Conservation (phyloP, 495 filamentous ascomycete genomes). For the Trichoderma orchidacearum region DNA sequence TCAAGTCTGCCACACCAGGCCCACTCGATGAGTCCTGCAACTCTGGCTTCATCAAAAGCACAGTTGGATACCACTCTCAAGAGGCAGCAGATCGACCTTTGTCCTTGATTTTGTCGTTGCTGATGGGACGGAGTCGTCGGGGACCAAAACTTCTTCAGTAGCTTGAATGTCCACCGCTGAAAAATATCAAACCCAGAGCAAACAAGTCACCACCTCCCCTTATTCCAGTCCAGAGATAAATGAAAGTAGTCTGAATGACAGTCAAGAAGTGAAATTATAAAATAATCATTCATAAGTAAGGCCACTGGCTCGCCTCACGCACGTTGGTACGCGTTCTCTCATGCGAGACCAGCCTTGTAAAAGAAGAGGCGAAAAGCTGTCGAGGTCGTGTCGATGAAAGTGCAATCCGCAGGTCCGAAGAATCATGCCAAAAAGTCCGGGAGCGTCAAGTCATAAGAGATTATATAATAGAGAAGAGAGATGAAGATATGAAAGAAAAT, state of each 20-base stretch:
- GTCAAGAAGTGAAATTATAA: slow-evolving; percentile 1
- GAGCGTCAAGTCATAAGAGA: slow-evolving; percentile 3
- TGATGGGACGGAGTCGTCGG: too few relatives aligned
- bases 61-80: neutral
- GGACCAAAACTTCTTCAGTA: too few relatives aligned
- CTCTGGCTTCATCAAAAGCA: neutral
- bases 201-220: too few relatives aligned
- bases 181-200: too few relatives aligned
- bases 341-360: neutral
- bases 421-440: slow-evolving; percentile 1
- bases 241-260: neutral
- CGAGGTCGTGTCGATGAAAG: neutral
- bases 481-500: neutral
- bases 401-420: slow-evolving; percentile 2
- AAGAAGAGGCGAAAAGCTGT: neutral
- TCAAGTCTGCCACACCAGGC: neutral
- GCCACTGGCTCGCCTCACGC: neutral
- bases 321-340: neutral
- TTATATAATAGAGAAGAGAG: neutral
- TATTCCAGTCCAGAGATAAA: neutral
- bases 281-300: neutral
- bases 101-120: neutral
- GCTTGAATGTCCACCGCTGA: too few relatives aligned
- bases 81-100: neutral
- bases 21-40: neutral